Base-by-base conservation (phyloP, 1,284 basidiomycete genomes). In the Ceratobasidium sp. region DNA sequence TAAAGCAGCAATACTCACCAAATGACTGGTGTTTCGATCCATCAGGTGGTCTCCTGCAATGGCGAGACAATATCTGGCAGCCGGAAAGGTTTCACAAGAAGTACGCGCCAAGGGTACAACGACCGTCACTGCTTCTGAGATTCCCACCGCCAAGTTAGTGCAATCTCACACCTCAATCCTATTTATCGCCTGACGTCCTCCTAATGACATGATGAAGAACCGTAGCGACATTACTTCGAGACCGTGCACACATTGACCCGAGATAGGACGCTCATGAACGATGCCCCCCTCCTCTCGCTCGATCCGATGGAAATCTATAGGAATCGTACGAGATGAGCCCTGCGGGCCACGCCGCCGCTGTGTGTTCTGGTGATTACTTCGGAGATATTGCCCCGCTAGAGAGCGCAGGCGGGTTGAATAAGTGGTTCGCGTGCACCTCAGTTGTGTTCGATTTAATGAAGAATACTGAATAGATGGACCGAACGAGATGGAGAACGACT, bases 311-410 rank as follows among this genome's bases (percentile, higher is more conserved):
- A 3, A 82, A 82, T 29, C 84, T 84, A 8, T 91, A 92, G 78
- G 75, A 80, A 1, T 85, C 86, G 64, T 91, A 88, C 79, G 92
- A 91, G 0, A 85, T 93, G 48, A 83, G 84, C 5, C 78, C 83
- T 24, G 81, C 82, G 2, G 92, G 92, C 31, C 90, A 87, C 6
- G 81, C 93, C 29, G 87, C 92, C 33, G 84, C 91, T 44, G 88
- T 93, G 15, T 86, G 93, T 41, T 92, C 92, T 2, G 92, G 94
- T 78, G 92, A 92, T 9, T 93, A 93, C 76, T 87, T 94, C 19
- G 90, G 90, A 1, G 84, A 84, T 72, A 83, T 92, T 27, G 84
- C 84, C 0, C 86, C 89, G 0, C 80, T 92, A 51, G 83, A 88
- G 47, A 80, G 84, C 3, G 76, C 83, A 44, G 78, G 81, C 7